phyloP scores from a whole-genome alignment of 345 rosid species.

The Diplotaxis tenuifolia region DNA sequence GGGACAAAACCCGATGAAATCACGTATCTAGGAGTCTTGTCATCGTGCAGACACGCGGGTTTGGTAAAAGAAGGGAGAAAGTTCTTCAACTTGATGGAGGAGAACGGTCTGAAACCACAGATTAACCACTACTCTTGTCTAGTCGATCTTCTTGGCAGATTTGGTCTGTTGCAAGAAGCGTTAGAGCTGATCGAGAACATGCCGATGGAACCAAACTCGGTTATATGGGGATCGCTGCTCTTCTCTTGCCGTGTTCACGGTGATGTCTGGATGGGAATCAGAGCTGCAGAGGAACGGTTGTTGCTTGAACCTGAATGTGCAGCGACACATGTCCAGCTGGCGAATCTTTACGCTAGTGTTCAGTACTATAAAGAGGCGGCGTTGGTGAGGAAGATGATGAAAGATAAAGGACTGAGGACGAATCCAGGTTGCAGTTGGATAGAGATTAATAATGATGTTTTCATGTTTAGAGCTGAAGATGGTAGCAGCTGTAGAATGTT shows the following conservation, averaged over 20 bases:
- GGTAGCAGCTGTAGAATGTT: conserved; percentile 38
- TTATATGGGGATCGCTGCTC: conserved; percentile 84
- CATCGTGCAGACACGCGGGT: conserved; percentile 87
- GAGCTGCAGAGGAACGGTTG: conserved; percentile 78
- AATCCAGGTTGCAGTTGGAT: conserved; percentile 87
- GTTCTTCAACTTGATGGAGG: conserved; percentile 61
- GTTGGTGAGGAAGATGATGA: conserved; percentile 69
- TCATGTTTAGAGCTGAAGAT: conserved; percentile 74
- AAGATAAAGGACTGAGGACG: conserved; percentile 67
- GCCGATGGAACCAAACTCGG: conserved; percentile 70
- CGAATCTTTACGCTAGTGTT: conserved; percentile 71
- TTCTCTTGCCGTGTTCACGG: conserved; percentile 82
- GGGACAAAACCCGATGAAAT: conserved; percentile 62
- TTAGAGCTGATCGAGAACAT: conserved; percentile 48
- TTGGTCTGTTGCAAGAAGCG: conserved; percentile 76
- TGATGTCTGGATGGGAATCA: conserved; percentile 62
- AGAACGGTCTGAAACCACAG: conserved; percentile 54
- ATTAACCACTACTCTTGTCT: conserved; percentile 78
- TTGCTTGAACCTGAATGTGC: conserved; percentile 73
- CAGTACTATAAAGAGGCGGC: conserved; percentile 71
- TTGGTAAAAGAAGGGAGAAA: conserved; percentile 56
- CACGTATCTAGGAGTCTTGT: conserved; percentile 78
- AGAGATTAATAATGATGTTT: conserved; percentile 61
- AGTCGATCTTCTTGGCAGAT: conserved; percentile 83
- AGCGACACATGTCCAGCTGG: conserved; percentile 74